A percentile compares a stretch with the other conserved stretches of the same genome.
Conservation (phyloP, 1,284 basidiomycete genomes). For the Trichosporon inkin region DNA sequence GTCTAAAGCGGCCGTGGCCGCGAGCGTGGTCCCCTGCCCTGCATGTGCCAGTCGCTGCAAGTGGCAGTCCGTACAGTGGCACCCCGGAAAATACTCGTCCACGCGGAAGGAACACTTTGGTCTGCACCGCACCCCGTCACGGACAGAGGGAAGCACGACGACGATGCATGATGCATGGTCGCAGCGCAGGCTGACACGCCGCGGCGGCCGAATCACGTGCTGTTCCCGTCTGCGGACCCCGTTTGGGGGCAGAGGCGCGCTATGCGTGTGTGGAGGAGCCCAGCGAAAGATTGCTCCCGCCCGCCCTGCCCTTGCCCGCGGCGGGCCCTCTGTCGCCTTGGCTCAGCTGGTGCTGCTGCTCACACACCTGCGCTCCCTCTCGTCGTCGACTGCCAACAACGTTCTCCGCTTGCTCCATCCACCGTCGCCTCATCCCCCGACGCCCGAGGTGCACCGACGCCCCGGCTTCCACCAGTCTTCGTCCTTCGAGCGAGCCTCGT, state of each 20-base stretch:
- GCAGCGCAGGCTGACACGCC: neutral
- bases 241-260: neutral
- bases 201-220: neutral
- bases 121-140: no score
- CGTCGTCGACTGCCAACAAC: neutral
- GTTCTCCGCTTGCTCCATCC: neutral
- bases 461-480: neutral
- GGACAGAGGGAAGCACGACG: neutral
- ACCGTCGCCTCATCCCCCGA: neutral
- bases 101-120: no score
- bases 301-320: neutral
- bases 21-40: no score
- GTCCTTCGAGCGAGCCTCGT: neutral
- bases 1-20: no score
- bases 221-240: neutral
- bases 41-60: no score
- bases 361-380: neutral
- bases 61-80: no score
- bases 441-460: neutral
- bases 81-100: no score
- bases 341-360: neutral
- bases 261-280: conserved; percentile 4
- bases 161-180: neutral
- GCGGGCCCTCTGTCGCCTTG: neutral
- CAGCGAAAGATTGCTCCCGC: neutral